Conservation (phyloP, 23 red algal species). For the Gracilariopsis chorda region DNA sequence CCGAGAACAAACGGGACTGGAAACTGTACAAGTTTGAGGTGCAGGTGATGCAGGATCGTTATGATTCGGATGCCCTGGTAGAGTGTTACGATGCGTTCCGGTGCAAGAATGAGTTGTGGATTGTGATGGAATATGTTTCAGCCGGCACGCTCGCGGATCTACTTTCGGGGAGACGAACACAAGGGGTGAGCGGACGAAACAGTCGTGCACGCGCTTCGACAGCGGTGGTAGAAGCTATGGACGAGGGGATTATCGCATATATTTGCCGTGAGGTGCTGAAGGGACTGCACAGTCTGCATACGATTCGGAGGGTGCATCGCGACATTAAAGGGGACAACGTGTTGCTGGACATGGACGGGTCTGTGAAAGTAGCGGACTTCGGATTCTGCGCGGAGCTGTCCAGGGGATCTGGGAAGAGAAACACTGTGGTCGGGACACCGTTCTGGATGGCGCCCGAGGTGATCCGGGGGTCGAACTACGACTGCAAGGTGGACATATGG, state of each 20-base stretch:
- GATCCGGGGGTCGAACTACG: conserved; percentile 88
- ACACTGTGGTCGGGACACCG: conserved; percentile 86
- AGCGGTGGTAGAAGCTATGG: neutral
- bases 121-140: conserved; percentile 94
- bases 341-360: conserved; percentile 73
- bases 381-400: conserved; percentile 82
- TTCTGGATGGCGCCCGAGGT: conserved; percentile 99
- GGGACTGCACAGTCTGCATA: conserved; percentile 70
- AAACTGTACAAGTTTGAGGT: conserved; percentile 70
- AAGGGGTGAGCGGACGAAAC: neutral
- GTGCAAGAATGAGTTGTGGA: conserved; percentile 68
- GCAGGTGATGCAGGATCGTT: conserved; percentile 57
- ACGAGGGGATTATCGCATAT: conserved; percentile 72
- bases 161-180: conserved; percentile 33
- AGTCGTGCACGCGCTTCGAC: neutral
- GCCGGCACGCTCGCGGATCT: conserved; percentile 85
- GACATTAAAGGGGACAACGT: conserved; percentile 89
- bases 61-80: conserved; percentile 45
- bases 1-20: conserved; percentile 64
- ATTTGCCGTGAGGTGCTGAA: conserved; percentile 67
- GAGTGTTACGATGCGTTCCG: conserved; percentile 78
- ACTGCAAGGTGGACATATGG: conserved; percentile 90
- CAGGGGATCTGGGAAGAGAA: conserved; percentile 48
- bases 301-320: conserved; percentile 66
- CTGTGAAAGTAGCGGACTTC: conserved; percentile 88